Evolutionary conservation across 805 yeast genomes (phyloP).

Genomic region (Grigorovia transvaalensis): DNA sequence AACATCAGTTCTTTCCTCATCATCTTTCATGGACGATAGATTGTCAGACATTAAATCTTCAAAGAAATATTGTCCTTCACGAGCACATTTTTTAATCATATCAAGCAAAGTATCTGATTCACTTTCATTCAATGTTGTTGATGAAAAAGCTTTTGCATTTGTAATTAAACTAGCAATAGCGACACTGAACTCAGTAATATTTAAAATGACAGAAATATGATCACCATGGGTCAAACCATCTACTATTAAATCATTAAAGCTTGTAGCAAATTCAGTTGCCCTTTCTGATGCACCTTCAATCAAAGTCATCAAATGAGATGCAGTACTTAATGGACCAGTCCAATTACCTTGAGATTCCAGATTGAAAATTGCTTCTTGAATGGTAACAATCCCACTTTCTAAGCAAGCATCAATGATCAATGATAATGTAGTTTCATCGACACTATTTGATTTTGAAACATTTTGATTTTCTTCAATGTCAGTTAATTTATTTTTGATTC

Average conservation of each 20-base stretch:
- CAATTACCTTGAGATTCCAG: constrained; percentile 49
- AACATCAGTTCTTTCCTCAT: constrained; percentile 55
- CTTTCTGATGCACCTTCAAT: constrained; percentile 59
- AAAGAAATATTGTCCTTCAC: constrained; percentile 52
- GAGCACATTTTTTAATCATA: constrained; percentile 39
- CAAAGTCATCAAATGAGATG: constrained; percentile 32
- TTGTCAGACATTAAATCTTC: constrained; percentile 45
- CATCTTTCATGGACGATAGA: constrained; percentile 45
- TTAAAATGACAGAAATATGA: constrained; percentile 32
- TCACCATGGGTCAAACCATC: constrained; percentile 58
- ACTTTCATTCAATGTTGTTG: constrained; percentile 4
- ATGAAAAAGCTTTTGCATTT: constrained; percentile 29
- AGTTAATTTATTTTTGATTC: constrained; percentile 22
- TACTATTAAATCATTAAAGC: constrained; percentile 39
- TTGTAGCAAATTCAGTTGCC: constrained; percentile 72
- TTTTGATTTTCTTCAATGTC: constrained; percentile 33
- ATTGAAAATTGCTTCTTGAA: constrained; percentile 63
- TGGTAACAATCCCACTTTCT: constrained; percentile 54
- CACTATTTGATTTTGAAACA: constrained; percentile 18
- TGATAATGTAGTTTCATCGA: constrained; percentile 37
- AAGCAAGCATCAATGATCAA: constrained; percentile 62
- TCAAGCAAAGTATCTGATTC: constrained; percentile 5
- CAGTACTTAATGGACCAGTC: constrained; percentile 6
- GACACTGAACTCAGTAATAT: constrained; percentile 31
- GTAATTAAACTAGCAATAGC: constrained; percentile 34